Percentiles rank a stretch among this genome's conserved stretches.
phyloP scores from a whole-genome alignment of 2,329 filamentous ascomycete genomes.

The Fusarium siculi region DNA sequence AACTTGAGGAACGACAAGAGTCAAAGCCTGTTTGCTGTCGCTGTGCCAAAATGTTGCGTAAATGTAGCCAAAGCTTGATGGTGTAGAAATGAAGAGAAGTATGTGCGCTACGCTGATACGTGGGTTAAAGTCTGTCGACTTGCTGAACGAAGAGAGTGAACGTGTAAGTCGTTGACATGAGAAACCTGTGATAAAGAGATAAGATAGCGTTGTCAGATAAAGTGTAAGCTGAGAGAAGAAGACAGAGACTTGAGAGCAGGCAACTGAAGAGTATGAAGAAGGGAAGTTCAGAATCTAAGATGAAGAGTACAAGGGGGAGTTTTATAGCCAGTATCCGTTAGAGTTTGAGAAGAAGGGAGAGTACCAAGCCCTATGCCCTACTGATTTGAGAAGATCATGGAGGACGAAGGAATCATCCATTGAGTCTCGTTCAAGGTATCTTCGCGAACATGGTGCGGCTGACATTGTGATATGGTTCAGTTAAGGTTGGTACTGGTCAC shows the following conservation, averaged over 20 bases:
- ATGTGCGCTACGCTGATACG: neutral
- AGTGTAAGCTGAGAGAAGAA: neutral
- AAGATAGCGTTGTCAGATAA: neutral
- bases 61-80: neutral
- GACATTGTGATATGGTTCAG: neutral
- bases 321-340: neutral
- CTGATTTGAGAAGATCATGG: neutral
- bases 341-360: neutral
- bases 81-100: neutral
- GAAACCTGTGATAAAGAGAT: neutral
- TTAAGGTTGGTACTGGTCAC: neutral
- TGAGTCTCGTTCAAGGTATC: accelerated
- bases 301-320: accelerated
- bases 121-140: neutral
- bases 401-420: no score
- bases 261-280: neutral
- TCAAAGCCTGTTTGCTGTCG: neutral
- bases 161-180: neutral
- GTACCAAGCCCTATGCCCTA: neutral
- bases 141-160: neutral
- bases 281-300: neutral
- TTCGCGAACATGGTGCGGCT: accelerated
- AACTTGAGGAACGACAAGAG: neutral
- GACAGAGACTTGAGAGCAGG: neutral
- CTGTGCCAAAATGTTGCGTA: neutral